Base-by-base conservation (phyloP, 768 basidiomycete species). In the Leucogyrophana mollusca region DNA sequence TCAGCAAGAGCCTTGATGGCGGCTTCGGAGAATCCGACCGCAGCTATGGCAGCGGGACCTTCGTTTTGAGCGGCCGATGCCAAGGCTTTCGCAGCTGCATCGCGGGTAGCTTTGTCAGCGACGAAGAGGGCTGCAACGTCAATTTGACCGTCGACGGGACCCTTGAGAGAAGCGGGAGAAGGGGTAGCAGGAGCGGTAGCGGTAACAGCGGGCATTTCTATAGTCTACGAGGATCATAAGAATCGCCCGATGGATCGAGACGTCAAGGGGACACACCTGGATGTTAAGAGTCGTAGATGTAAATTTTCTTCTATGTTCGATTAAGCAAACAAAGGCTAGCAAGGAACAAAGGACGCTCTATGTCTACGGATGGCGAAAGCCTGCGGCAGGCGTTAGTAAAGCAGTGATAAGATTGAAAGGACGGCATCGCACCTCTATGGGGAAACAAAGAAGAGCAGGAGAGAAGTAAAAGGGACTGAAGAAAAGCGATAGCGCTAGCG, bases 1-100 rank as follows among this genome's bases (percentile, higher is more conserved):
- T 96, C 92, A 69, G 75, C 76, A 53, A 96, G 83, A 43, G 91
- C 93, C 76, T 87, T 90, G 68, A 90, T 59, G 53, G 82, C 68
- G 57, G 90, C 87, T 45, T 84, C 85, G 30, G 70, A 71, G 71
- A 94, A 86, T 52, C 77, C 83, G 51, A 80, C 71, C 51, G 82
- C 73, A 50, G 76, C 73, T 62, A 96, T 80, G 65, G 82, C 83
- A 50, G 81, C 70, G 53, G 89, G 87, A 63, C 93, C 92, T 47
- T 89, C 80, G 72, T 90, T 90, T 83, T 91, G 81, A 55, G 80
- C 83, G 65, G 80, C 71, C 49, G 84, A 79, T 54, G 82, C 86
- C 55, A 97, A 74, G 30, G 77, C 68, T 57, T 78, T 71, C 50
- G 82, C 85, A 30, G 91, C 83, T 47, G 83, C 70, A 37, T 82